Percentiles rank a stretch among this genome's conserved stretches.
These are phyloP conservation scores for Penicillium verhagenii DNA, from an alignment of 495 filamentous ascomycete genomes.

Conservation along the genomic window DNA sequence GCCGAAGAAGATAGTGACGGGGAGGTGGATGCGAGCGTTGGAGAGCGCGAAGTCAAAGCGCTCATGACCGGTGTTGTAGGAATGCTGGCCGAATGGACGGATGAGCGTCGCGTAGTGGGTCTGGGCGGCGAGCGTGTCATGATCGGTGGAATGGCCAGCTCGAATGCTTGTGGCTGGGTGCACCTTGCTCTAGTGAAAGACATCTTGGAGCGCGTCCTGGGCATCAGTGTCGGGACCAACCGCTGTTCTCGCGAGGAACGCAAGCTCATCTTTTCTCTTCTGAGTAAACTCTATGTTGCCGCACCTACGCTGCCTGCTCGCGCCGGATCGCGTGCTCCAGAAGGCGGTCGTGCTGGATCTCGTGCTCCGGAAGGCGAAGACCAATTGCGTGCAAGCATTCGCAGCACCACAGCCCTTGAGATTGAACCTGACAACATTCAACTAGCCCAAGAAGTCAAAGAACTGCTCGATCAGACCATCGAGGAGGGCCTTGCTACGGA, in stretches of 20 bases:
- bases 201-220: constrained; percentile 35
- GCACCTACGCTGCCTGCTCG: constrained; percentile 42
- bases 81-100: constrained; percentile 93
- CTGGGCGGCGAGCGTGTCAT: constrained; percentile 56
- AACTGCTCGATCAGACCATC: constrained; percentile 62
- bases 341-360: constrained; percentile 37
- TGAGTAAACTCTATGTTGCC: constrained; percentile 81
- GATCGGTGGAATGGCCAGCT: constrained; percentile 54
- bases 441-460: constrained; percentile 44
- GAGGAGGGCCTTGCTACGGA: constrained; percentile 68
- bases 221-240: constrained; percentile 34
- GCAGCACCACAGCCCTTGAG: constrained; percentile 36
- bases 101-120: constrained; percentile 81
- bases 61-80: constrained; percentile 69
- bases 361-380: constrained; percentile 42
- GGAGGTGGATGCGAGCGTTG: constrained; percentile 64
- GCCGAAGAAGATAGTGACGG: constrained; percentile 53
- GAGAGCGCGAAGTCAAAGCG: constrained; percentile 80
- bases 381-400: constrained; percentile 39
- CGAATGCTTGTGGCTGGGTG: constrained; percentile 54
- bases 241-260: constrained; percentile 70
- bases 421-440: constrained; percentile 36
- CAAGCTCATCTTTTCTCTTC: constrained; percentile 72
- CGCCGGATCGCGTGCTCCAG: constrained; percentile 39
- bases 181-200: constrained; percentile 36